These are phyloP conservation scores for Chaetomiaceae sp. DNA, from an alignment of 2,329 filamentous ascomycete species.

Conservation along the genomic window DNA sequence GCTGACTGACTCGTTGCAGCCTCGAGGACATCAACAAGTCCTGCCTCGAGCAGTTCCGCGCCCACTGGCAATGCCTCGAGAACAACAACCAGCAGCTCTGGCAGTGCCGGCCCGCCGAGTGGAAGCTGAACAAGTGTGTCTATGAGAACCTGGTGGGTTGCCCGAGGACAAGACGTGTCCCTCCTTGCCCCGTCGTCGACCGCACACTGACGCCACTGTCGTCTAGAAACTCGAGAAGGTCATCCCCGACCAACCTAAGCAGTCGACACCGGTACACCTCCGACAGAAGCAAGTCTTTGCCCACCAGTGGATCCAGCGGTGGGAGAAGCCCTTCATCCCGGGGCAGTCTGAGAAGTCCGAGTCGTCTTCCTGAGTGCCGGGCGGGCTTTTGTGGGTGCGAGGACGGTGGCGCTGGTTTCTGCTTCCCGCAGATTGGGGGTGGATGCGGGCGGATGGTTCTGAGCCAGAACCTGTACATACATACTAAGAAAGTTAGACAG, in stretches of 20 bases:
- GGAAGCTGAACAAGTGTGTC: slow-evolving; percentile 90
- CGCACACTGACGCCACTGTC: not conserved
- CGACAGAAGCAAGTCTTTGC: slow-evolving; percentile 61
- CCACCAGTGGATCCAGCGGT: slow-evolving; percentile 35
- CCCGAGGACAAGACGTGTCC: not conserved
- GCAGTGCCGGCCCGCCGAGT: slow-evolving; percentile 86
- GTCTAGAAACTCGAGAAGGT: slow-evolving; percentile 73
- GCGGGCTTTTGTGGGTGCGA: not conserved
- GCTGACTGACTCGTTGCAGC: slow-evolving; percentile 41
- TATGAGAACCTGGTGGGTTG: slow-evolving; percentile 85
- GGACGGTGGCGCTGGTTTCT: not conserved
- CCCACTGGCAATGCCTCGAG: slow-evolving; percentile 93
- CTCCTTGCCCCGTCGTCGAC: not conserved
- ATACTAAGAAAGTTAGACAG: slow-evolving; percentile 8
- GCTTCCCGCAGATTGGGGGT: not conserved
- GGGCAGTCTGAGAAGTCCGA: slow-evolving; percentile 22
- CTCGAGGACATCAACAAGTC: slow-evolving; percentile 94
- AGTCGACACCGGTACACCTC: slow-evolving; percentile 69
- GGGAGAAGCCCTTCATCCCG: slow-evolving; percentile 30
- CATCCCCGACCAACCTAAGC: slow-evolving; percentile 68
- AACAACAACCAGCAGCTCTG: slow-evolving; percentile 97
- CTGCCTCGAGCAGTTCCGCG: slow-evolving; percentile 85
- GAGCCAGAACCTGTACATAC: slow-evolving; percentile 13
- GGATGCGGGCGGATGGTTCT: not conserved
- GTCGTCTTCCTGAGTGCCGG: slow-evolving; percentile 23